A percentile compares a stretch with the other conserved stretches of the same genome.
Evolutionary conservation across 2,329 filamentous ascomycete species (phyloP).

Genomic region (Paecilomyces formosus): DNA sequence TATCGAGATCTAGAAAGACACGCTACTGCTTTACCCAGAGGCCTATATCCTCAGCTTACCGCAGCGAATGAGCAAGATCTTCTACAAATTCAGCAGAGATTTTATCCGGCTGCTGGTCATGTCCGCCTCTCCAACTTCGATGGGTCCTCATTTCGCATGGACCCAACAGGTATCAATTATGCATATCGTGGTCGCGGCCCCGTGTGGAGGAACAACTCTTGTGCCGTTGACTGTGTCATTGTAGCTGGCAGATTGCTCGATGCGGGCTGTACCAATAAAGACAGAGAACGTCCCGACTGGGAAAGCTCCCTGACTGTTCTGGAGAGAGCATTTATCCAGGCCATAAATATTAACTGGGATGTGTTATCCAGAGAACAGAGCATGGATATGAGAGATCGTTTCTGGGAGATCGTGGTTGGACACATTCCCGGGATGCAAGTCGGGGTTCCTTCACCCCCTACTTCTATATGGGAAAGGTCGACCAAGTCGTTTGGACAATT

Average conservation of each 20-base stretch:
- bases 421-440: slow-evolving; percentile 4
- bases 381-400: slow-evolving; percentile 11
- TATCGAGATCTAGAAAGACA: slow-evolving; percentile 24
- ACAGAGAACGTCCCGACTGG: slow-evolving; percentile 13
- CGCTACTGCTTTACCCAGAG: slow-evolving; percentile 10
- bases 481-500: slow-evolving; percentile 23
- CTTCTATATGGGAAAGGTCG: slow-evolving; percentile 15
- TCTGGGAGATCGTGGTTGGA: slow-evolving; percentile 9
- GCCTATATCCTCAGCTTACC: slow-evolving; percentile 4
- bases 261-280: slow-evolving; percentile 26
- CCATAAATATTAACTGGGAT: slow-evolving; percentile 23
- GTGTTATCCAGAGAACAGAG: slow-evolving; percentile 8
- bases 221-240: slow-evolving; percentile 23
- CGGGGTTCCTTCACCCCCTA: slow-evolving; percentile 6
- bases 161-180: slow-evolving; percentile 12
- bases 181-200: slow-evolving; percentile 26
- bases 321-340: slow-evolving; percentile 20
- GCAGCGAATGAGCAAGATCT: slow-evolving; percentile 12
- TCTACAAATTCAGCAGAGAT: slow-evolving; percentile 9
- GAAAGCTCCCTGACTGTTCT: slow-evolving; percentile 6
- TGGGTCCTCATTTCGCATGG: slow-evolving; percentile 8
- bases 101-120: slow-evolving; percentile 7
- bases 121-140: slow-evolving; percentile 10
- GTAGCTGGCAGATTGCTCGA: slow-evolving; percentile 29
- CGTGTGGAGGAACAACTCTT: slow-evolving; percentile 14